Percentiles rank a stretch among this genome's conserved stretches.
Conservation (phyloP, 805 yeast genomes). For the Blastobotrys terrestris region DNA sequence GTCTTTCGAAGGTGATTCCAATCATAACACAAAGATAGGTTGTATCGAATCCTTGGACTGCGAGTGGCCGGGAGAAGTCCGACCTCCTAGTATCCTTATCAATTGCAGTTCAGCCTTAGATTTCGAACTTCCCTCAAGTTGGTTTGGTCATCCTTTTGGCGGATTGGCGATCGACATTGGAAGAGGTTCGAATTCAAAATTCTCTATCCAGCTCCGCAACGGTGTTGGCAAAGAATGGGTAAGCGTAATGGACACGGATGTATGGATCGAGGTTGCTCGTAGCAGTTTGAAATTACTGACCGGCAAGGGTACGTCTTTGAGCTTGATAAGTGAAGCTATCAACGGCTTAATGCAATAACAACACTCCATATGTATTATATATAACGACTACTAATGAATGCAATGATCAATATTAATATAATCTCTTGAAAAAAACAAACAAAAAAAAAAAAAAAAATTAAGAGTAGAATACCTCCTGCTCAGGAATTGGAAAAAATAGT, state of each 20-base stretch:
- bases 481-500: no score
- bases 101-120: conserved; percentile 5
- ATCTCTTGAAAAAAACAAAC: not conserved
- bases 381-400: not conserved
- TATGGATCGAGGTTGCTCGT: not conserved
- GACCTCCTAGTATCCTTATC: conserved; percentile 9
- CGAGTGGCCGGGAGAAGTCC: conserved; percentile 8
- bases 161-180: conserved; percentile 7
- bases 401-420: not conserved
- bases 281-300: not conserved
- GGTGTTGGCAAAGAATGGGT: not conserved
- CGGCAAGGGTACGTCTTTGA: not conserved
- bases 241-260: not conserved
- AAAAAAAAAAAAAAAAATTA: no score
- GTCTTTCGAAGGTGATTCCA: conserved; percentile 3
- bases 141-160: conserved; percentile 5
- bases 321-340: not conserved
- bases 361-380: not conserved
- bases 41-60: conserved; percentile 2
- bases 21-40: not conserved
- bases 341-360: not conserved
- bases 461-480: no score
- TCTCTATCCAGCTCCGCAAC: not conserved
- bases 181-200: not conserved
- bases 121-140: conserved; percentile 1